Percentiles rank a stretch among this genome's conserved stretches.
These are phyloP conservation scores for Fragilariopsis cylindrus DNA, from an alignment of 108 stramenopile genomes.

Conservation along the genomic window DNA sequence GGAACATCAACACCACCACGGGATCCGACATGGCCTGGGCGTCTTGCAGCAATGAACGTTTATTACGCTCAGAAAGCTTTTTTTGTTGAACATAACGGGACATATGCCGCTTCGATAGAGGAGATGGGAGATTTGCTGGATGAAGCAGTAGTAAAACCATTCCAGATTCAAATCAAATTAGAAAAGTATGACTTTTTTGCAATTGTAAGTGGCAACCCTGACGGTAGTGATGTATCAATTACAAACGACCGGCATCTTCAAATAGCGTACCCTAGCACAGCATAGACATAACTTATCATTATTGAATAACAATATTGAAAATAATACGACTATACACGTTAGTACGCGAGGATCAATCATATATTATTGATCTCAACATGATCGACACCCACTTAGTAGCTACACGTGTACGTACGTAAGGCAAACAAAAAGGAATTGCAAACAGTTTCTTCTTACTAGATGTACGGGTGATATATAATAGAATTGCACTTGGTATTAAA, in stretches of 20 bases:
- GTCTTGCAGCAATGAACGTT: constrained; percentile 81
- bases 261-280: background rate
- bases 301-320: too few relatives aligned
- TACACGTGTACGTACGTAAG: too few relatives aligned
- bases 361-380: too few relatives aligned
- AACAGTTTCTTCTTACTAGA: too few relatives aligned
- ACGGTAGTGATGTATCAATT: constrained; percentile 24
- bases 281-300: background rate
- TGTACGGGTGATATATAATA: too few relatives aligned
- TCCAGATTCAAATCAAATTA: constrained; percentile 14
- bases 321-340: too few relatives aligned
- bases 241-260: constrained; percentile 27
- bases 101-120: constrained; percentile 20
- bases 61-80: constrained; percentile 76
- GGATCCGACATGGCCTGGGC: constrained; percentile 60
- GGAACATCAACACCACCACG: constrained; percentile 27
- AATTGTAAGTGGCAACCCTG: constrained; percentile 6
- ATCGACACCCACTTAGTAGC: too few relatives aligned
- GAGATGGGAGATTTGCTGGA: constrained; percentile 16
- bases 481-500: too few relatives aligned
- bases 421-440: too few relatives aligned
- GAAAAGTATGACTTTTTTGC: constrained; percentile 15
- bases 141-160: constrained; percentile 23
- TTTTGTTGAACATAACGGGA: constrained; percentile 14
- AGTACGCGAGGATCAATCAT: too few relatives aligned